Base-by-base conservation (phyloP, 768 basidiomycete species). In the Trametes sanguinea region DNA sequence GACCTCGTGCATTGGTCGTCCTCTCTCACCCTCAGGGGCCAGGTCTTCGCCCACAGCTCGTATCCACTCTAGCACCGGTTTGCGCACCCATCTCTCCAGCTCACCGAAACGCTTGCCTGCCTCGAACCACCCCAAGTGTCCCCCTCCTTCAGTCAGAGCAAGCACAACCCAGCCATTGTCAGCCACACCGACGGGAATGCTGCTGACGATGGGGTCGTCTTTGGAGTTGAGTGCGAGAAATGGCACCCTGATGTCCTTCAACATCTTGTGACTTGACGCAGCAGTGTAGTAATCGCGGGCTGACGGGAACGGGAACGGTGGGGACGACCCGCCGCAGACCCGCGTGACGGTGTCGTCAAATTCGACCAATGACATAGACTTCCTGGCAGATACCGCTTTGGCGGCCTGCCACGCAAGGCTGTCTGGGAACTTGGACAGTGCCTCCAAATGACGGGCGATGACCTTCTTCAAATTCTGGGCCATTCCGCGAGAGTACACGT, bases 111-210 rank as follows among this genome's bases (percentile, higher is more conserved):
- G 42, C 29, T 53, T 47, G 8, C 53, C 64, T 17, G 61, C 62
- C 73, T 89, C 83, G 67, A 92, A 92, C 91, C 91, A 95, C 40
- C 93, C 93, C 13, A 94, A 78, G 75, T 93, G 91, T 0, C 91
- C 90, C 1, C 90, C 92, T 22, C 77, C 74, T 33, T 77, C 73
- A 0, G 92, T 92, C 50, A 87, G 69, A 22, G 77, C 85, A 76
- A 88, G 84, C 3, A 83, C 77, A 13, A 87, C 81, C 69, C 81
- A 81, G 5, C 77, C 77, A 65, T 83, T 85, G 29, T 77, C 80
- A 59, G 77, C 80, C 6, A 77, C 78, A 60, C 86, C 79, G 71
- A 81, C 79, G 33, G 89, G 89, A 42, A 88, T 78, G 56, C 83
- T 77, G 48, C 78, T 80, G 22, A 92, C 85, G 44, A 93, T 81